phyloP scores from a whole-genome alignment of 148 eudicot species.

The Rhododendron ferrugineum region DNA sequence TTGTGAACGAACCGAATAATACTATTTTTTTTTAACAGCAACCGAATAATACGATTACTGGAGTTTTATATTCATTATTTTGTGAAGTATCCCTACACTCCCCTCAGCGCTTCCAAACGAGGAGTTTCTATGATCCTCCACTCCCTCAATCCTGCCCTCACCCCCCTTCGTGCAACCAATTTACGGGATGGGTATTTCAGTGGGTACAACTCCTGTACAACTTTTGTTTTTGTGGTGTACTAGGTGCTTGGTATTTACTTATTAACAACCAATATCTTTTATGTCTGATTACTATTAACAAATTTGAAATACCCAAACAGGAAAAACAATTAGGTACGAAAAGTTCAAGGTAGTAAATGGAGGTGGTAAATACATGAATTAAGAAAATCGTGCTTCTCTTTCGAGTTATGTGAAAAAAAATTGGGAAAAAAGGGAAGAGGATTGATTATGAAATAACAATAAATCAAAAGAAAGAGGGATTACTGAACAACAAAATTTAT shows the following conservation, averaged over 20 bases:
- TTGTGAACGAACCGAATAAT: background rate
- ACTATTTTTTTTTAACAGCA: too few species aligned
- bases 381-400: too few species aligned
- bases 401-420: too few species aligned
- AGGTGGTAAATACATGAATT: too few species aligned
- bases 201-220: background rate
- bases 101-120: background rate
- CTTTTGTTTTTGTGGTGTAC: background rate
- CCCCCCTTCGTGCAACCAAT: background rate
- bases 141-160: too few species aligned
- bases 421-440: too few species aligned
- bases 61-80: too few species aligned
- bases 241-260: background rate
- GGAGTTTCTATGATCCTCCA: background rate
- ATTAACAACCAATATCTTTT: background rate
- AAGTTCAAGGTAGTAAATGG: too few species aligned
- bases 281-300: too few species aligned
- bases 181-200: background rate
- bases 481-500: background rate
- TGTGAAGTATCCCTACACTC: background rate
- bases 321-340: background rate
- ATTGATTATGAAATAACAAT: too few species aligned
- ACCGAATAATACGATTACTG: too few species aligned
- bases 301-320: background rate
- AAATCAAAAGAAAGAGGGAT: background rate